Conservation (phyloP, 495 filamentous ascomycete genomes). For the Talaromyces liani region DNA sequence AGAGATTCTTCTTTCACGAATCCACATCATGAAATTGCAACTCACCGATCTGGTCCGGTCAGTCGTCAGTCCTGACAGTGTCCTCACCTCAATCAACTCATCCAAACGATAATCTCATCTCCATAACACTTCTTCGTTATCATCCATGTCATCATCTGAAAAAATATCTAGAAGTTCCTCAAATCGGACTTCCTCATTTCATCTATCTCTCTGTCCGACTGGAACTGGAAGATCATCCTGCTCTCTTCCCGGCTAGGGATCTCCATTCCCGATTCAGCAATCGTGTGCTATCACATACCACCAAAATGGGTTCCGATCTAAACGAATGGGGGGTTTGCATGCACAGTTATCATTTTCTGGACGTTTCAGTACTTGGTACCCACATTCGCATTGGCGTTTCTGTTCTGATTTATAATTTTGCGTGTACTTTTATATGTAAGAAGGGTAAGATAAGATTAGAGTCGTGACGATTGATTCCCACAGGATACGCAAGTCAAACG, state of each 20-base stretch:
- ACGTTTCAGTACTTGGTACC: neutral
- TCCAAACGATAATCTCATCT: neutral
- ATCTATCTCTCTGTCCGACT: neutral
- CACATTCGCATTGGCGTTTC: neutral
- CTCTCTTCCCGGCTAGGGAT: slow-evolving; percentile 10
- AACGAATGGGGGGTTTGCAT: neutral
- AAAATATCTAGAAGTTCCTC: neutral
- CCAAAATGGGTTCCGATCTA: too few species aligned
- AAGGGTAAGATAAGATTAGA: neutral
- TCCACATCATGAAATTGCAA: neutral
- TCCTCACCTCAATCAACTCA: neutral
- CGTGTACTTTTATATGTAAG: slow-evolving; percentile 1
- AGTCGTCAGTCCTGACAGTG: neutral
- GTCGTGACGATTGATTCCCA: too few species aligned
- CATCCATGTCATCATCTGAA: neutral
- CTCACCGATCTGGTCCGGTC: neutral
- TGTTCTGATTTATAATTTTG: neutral
- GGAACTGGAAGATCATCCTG: slow-evolving; percentile 39
- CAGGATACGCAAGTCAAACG: too few species aligned
- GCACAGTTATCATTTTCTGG: neutral
- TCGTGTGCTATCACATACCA: neutral
- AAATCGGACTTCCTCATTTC: neutral
- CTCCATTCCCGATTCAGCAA: slow-evolving; percentile 5
- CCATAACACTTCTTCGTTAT: neutral
- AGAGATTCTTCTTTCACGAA: neutral